These are phyloP conservation scores for Nyctanthes arbortristis DNA, from an alignment of 257 asterid genomes.

Conservation along the genomic window DNA sequence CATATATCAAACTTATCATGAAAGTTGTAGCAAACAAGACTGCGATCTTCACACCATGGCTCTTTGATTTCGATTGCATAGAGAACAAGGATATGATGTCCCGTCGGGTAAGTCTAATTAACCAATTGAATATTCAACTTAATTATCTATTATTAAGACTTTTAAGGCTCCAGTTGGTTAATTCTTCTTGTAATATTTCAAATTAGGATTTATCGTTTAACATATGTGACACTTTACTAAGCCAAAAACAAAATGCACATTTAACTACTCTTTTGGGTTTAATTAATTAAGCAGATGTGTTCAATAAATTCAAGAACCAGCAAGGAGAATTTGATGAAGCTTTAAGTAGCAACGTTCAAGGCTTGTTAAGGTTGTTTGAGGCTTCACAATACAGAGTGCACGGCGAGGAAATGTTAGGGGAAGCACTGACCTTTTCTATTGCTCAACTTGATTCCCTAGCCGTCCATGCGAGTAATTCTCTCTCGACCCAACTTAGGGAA, in stretches of 20 bases:
- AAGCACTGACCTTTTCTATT: conserved; percentile 13
- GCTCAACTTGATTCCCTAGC: background rate
- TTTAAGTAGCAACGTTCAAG: background rate
- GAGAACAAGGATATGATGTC: conserved; percentile 3
- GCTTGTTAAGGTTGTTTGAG: conserved; percentile 14
- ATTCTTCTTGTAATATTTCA: too few relatives aligned
- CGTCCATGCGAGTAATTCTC: background rate
- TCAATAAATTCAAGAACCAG: conserved; percentile 1
- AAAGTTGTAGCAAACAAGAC: too few relatives aligned
- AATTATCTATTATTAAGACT: too few relatives aligned
- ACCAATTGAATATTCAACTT: background rate
- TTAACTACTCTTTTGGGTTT: background rate
- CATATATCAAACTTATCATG: background rate
- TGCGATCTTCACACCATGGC: background rate
- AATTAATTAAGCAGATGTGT: background rate
- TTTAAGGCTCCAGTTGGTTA: background rate
- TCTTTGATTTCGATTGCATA: conserved; percentile 4
- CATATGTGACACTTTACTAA: too few relatives aligned
- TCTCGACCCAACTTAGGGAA: background rate
- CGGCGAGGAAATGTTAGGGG: conserved; percentile 13
- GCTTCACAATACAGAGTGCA: conserved; percentile 14
- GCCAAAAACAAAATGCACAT: background rate
- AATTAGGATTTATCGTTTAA: too few relatives aligned
- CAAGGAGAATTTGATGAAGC: conserved; percentile 4
- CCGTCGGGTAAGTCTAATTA: background rate